Base-by-base conservation (phyloP, 2,329 filamentous ascomycete genomes). In the Penicillium sp. region DNA sequence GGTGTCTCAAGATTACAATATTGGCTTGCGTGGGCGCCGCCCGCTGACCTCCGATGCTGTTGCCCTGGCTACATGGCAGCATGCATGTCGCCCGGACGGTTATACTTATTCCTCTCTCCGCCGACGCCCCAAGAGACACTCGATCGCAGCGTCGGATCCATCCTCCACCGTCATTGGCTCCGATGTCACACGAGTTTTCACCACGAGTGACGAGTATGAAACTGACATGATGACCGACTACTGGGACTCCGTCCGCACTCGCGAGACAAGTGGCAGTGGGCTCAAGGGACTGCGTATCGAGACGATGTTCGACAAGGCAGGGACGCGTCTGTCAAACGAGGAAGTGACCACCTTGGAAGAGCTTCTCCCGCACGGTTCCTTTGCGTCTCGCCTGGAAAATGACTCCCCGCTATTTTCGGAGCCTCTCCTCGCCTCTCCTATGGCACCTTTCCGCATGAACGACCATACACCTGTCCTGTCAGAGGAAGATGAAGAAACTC, bases 191-290 rank as follows among this genome's bases (percentile, higher is more conserved):
- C 77, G 79, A 49, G 74, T 79, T 27, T 75, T 82, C 56, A 78
- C 78, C 36, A 83, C 80, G 20, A 75, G 78, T 27, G 82, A 85
- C 54, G 83, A 84, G 57, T 81, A 84, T 60, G 84, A 84, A 54
- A 78, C 78, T 43, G 83, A 85, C 59, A 76, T 81, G 56, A 77
- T 81, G 60, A 85, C 81, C 58, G 83, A 86, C 56, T 83, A 79
- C 22, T 86, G 81, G 69, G 83, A 86, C 68, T 86, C 83, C 44
- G 72, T 85, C 51, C 81, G 81, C 51, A 86, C 83, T 9, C 76
- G 81, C 60, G 78, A 79, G 46, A 83, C 81, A 14, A 75, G 76
- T 55, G 80, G 77, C 48, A 75, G 72, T 62, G 79, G 77, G 38
- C 71, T 77, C 53, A 76, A 80, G 60, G 79, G 81, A 39, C 77